phyloP scores from a whole-genome alignment of 805 yeast genomes.

The Saccharomycopsis selenospora region DNA sequence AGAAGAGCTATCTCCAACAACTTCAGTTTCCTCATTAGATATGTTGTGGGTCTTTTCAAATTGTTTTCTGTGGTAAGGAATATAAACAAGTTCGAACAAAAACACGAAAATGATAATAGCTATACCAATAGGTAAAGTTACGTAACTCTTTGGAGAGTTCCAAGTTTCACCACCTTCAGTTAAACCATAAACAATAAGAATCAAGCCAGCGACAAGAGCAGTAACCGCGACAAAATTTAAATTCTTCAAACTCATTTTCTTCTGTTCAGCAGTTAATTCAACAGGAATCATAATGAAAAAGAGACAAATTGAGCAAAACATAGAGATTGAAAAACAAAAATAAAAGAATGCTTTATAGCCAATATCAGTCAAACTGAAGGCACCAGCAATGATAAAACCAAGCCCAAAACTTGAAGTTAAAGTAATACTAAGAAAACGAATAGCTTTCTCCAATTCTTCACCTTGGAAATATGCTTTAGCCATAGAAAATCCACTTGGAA shows the following conservation, averaged over 20 bases:
- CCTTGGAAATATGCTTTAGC: conserved; percentile 28
- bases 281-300: conserved; percentile 28
- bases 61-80: conserved; percentile 18
- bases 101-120: conserved; percentile 43
- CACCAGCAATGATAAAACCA: conserved; percentile 39
- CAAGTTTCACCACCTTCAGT: conserved; percentile 4
- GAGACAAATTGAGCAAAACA: conserved; percentile 30
- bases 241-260: conserved; percentile 23
- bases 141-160: conserved; percentile 22
- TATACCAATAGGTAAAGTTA: conserved; percentile 52
- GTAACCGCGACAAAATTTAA: conserved; percentile 32
- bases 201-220: conserved; percentile 36
- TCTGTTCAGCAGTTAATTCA: conserved; percentile 24
- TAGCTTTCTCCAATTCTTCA: conserved; percentile 25
- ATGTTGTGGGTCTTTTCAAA: background rate
- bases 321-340: conserved; percentile 34
- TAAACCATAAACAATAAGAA: conserved; percentile 20
- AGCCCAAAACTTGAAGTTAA: conserved; percentile 27
- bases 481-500: conserved; percentile 33
- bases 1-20: background rate
- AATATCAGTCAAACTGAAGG: conserved; percentile 30
- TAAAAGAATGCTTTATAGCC: conserved; percentile 36
- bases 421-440: conserved; percentile 33
- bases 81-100: background rate
- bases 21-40: background rate